Evolutionary conservation across 306 rosid genomes (phyloP), one percentile per base, ranked within the genome.

Genomic region (Citrullus colocynthis): DNA sequence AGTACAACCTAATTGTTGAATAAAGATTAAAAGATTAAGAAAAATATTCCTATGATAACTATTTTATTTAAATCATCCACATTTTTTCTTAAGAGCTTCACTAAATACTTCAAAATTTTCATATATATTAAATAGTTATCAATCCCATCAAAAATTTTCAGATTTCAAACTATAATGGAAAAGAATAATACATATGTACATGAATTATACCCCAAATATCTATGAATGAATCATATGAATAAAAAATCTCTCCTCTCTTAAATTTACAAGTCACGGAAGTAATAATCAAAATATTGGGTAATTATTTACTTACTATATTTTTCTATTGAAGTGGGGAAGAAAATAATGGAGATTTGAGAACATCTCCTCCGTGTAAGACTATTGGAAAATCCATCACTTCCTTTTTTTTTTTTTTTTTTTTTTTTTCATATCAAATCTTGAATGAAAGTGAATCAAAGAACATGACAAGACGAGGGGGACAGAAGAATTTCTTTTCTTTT

Each of bases 211-310:
- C 60, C 77, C 61, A 51, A 48, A 48, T 51, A 51, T 73, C 61
- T 48, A 73, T 51, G 77, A 73, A 73, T 51, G 77, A 73, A 73
- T 73, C 77, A 51, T 48, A 73, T 30, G 60, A 73, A 73, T 48
- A 73, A 73, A 73, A 49, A 51, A 30, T 48, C 59, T 48, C 77
- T 73, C 77, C 59, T 71, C 76, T 45, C 76, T 28, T 48, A 73
- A 73, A 73, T 73, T 48, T 73, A 73, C 77, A 73, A 21, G 77
- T 48, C 60, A 48, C 59, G 42, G 77, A 48, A 30, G 77, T 48
- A 52, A 51, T 73, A 15, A 51, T 73, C 44, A 51, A 73, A 73
- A 73, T 73, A 73, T 73, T 30, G 57, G 60, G 77, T 48, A 49
- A 71, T 67, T 71, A 71, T 73, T 45, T 73, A 73, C 77, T 17